These are phyloP conservation scores for Leucogyrophana mollusca DNA, from an alignment of 768 basidiomycete species.

Conservation along the genomic window DNA sequence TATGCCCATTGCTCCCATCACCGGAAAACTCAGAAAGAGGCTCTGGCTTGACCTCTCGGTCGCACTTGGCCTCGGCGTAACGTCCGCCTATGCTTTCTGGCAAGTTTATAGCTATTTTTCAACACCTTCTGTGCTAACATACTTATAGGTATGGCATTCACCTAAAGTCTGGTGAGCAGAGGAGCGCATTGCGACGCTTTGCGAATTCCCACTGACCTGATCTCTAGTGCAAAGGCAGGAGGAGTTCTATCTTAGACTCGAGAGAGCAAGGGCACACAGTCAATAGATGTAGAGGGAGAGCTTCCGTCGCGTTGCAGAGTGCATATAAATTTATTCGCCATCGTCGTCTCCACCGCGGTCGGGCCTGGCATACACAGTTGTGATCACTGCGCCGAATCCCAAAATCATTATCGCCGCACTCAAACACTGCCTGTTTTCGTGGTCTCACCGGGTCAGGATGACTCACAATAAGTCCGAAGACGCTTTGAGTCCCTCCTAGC, in stretches of 20 bases:
- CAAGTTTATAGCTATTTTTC: conserved; percentile 37
- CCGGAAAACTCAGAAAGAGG: conserved; percentile 90
- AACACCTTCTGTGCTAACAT: conserved; percentile 15
- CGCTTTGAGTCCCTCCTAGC: too few species aligned
- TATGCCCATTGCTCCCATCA: conserved; percentile 90
- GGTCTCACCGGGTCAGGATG: too few species aligned
- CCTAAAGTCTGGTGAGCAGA: conserved; percentile 64
- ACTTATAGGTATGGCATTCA: conserved; percentile 78
- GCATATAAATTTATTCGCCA: too few species aligned
- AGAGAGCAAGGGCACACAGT: conserved; percentile 45
- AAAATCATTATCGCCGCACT: too few species aligned
- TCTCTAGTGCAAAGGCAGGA: conserved; percentile 76
- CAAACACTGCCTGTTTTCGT: too few species aligned
- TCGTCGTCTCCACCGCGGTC: too few species aligned
- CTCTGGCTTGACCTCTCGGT: conserved; percentile 83
- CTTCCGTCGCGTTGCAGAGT: too few species aligned
- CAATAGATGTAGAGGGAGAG: too few species aligned
- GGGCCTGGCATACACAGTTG: too few species aligned
- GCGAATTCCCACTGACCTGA: conserved; percentile 13
- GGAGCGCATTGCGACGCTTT: not conserved
- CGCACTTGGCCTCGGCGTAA: conserved; percentile 73
- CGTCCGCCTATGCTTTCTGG: conserved; percentile 82
- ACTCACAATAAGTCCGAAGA: too few species aligned
- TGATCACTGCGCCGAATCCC: too few species aligned
- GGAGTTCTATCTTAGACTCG: conserved; percentile 83